These are phyloP conservation scores for Zygoascus flipseniorum DNA, from an alignment of 805 yeast species.

Conservation along the genomic window DNA sequence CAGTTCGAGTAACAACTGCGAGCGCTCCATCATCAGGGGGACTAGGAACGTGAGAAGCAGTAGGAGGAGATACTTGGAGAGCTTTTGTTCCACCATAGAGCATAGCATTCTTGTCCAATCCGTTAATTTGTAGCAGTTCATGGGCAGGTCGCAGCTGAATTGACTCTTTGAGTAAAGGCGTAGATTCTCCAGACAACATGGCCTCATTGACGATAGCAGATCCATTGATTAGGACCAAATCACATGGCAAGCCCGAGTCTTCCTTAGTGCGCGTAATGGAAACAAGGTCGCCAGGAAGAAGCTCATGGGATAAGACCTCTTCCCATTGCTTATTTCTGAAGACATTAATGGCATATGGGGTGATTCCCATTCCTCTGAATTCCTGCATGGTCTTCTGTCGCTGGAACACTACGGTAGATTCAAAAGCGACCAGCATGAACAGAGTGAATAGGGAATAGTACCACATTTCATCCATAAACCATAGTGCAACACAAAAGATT, in stretches of 20 bases:
- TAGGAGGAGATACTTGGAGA: conserved; percentile 76
- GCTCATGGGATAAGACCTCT: conserved; percentile 57
- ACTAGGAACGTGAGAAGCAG: conserved; percentile 48
- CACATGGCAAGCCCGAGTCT: conserved; percentile 92
- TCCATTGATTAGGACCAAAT: conserved; percentile 76
- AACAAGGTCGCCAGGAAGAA: conserved; percentile 84
- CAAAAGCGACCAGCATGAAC: conserved; percentile 88
- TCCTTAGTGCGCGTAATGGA: conserved; percentile 83
- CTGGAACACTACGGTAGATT: conserved; percentile 90
- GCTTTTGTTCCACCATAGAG: conserved; percentile 96
- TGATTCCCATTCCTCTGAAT: conserved; percentile 94
- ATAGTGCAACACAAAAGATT: conserved; percentile 86
- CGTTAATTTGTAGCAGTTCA: conserved; percentile 64
- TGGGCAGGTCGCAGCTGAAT: conserved; percentile 69
- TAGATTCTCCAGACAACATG: conserved; percentile 97
- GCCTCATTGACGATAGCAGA: conserved; percentile 96
- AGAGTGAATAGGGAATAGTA: conserved; percentile 85
- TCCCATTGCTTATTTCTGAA: conserved; percentile 66
- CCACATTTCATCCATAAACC: conserved; percentile 98
- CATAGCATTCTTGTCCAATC: conserved; percentile 79
- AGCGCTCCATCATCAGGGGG: conserved; percentile 92
- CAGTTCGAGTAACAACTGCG: conserved; percentile 85
- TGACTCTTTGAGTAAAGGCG: conserved; percentile 91
- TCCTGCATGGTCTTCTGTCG: conserved; percentile 91
- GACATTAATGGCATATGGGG: conserved; percentile 74